Evolutionary conservation across 208 protist genomes (phyloP).

Genomic region (Tritrichomonas foetus): DNA sequence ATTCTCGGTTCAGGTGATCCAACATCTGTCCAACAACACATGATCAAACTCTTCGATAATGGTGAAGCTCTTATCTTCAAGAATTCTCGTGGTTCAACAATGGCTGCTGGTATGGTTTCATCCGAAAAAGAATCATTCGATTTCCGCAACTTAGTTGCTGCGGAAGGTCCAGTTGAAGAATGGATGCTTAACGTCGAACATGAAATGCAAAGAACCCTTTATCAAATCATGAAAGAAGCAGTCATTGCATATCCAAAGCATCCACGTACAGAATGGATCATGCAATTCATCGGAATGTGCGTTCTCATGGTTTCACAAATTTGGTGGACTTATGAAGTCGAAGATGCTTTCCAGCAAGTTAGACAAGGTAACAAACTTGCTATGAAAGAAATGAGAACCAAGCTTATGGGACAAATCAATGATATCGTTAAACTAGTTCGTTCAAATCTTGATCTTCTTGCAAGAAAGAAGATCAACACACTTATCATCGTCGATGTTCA

Average conservation of each 20-base stretch:
- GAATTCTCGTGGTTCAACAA: slow-evolving; percentile 63
- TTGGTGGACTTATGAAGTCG: slow-evolving; percentile 96
- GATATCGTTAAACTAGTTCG: slow-evolving; percentile 87
- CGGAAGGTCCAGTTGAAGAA: slow-evolving; percentile 80
- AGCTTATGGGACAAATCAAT: slow-evolving; percentile 79
- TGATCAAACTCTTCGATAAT: slow-evolving; percentile 98
- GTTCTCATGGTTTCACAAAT: slow-evolving; percentile 87
- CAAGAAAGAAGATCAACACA: slow-evolving; percentile 94
- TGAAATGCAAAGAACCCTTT: slow-evolving; percentile 82
- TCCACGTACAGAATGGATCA: slow-evolving; percentile 82
- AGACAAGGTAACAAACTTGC: slow-evolving; percentile 74
- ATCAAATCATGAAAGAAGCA: slow-evolving; percentile 85
- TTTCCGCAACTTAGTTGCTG: slow-evolving; percentile 74
- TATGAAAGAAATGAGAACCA: slow-evolving; percentile 82
- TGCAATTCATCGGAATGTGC: slow-evolving; percentile 85
- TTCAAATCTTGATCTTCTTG: slow-evolving; percentile 72
- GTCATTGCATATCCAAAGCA: slow-evolving; percentile 90
- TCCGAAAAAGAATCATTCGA: slow-evolving; percentile 83
- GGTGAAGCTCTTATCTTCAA: slow-evolving; percentile 78
- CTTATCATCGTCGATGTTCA: slow-evolving; percentile 99
- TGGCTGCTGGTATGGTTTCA: slow-evolving; percentile 84
- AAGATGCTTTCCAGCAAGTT: slow-evolving; percentile 80
- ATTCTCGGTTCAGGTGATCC: slow-evolving; percentile 87
- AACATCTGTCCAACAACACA: slow-evolving; percentile 88
- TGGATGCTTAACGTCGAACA: slow-evolving; percentile 89